Evolutionary conservation across 495 filamentous ascomycete species (phyloP).

Genomic region (Trichoderma gamsii): DNA sequence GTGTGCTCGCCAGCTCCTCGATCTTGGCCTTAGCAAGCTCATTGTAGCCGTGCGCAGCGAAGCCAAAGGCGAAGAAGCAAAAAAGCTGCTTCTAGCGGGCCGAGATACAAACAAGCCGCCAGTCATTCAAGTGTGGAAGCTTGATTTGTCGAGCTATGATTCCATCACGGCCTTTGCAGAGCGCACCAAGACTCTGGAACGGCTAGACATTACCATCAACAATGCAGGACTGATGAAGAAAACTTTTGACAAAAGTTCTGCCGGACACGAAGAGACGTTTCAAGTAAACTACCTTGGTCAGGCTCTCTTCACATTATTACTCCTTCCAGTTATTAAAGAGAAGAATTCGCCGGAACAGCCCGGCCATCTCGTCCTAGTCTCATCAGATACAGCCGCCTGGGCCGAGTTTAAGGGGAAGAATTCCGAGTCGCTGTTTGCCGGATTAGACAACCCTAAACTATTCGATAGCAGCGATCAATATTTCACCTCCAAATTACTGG

Average conservation of each 20-base stretch:
- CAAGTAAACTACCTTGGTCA: constrained; percentile 50
- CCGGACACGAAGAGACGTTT: constrained; percentile 39
- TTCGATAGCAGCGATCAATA: constrained; percentile 27
- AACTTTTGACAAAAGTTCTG: constrained; percentile 18
- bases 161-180: constrained; percentile 36
- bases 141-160: constrained; percentile 46
- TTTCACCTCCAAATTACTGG: constrained; percentile 34
- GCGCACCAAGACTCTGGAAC: constrained; percentile 28
- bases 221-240: constrained; percentile 39
- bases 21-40: constrained; percentile 34
- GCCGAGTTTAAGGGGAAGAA: constrained; percentile 22
- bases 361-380: constrained; percentile 32
- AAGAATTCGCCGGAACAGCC: constrained; percentile 19
- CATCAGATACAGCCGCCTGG: constrained; percentile 29
- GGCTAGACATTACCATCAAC: constrained; percentile 43
- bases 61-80: constrained; percentile 33
- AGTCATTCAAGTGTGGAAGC: constrained; percentile 46
- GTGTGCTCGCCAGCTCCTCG: constrained; percentile 38
- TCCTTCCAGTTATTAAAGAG: constrained; percentile 31
- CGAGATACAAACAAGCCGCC: not conserved
- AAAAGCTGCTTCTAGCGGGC: constrained; percentile 4
- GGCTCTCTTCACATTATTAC: constrained; percentile 33
- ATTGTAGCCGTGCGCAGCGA: constrained; percentile 46
- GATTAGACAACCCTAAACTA: constrained; percentile 3
- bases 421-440: not conserved